Base-by-base conservation (phyloP, 2,329 filamentous ascomycete genomes). In the Dothiorella sarmentorum region DNA sequence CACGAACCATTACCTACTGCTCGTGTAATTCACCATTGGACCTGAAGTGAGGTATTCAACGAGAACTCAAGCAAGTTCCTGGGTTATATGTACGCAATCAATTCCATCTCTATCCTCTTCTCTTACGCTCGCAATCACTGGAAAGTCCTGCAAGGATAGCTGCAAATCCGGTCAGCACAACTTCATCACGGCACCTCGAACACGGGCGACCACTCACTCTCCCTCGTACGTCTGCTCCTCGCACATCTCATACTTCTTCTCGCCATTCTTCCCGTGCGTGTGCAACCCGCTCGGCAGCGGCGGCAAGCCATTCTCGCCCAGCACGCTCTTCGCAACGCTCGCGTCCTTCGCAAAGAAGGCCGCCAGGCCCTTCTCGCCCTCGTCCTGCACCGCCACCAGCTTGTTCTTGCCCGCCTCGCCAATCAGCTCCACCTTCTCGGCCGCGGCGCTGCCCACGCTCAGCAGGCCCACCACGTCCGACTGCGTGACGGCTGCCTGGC, bases 381-480 rank as follows among this genome's bases (percentile, higher is more conserved):
- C 83, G 71, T 92, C 80, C 78, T 88, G 85, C 26, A 88, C 87
- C 26, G 84, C 84, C 37, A 94, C 87, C 63, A 99, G 79, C 80
- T 89, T 83, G 70, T 87, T 85, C 60, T 77, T 79, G 70, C 91
- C 89, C 20, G 83, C 85, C 64, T 90, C 85, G 45, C 89, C 89
- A 64, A 96, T 82, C 53, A 85, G 74, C 61, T 96, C 90, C 63
- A 90, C 86, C 78, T 91, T 93, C 31, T 94, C 93, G 49, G 79
- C 80, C 10, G 85, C 87, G 59, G 87, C 88, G 76, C 88, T 96
- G 65, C 94, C 94, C 43, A 97, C 85, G 26, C 82, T 86, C 71
- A 99, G 80, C 67, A 99, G 83, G 40, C 88, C 88, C 22, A 94
- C 94, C 53, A 91, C 86, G 74, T 97, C 89, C 45, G 84, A 84